Percentiles rank a stretch among this genome's conserved stretches.
These are phyloP conservation scores for Thamnidium elegans DNA, from an alignment of 192 early-diverging fungal genomes.

Conservation along the genomic window DNA sequence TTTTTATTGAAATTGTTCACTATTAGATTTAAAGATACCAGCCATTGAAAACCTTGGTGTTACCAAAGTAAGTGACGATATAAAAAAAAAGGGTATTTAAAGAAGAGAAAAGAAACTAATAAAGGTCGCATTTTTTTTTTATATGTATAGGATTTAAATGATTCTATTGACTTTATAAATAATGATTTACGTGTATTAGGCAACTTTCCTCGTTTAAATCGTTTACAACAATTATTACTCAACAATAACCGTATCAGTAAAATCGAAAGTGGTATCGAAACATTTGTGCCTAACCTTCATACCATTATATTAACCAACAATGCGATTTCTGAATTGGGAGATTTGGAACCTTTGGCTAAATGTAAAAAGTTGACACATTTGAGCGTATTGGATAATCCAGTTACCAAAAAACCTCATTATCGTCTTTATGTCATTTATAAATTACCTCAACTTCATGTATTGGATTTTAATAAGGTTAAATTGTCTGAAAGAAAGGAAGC, in stretches of 20 bases:
- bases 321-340: slow-evolving; percentile 75
- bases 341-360: slow-evolving; percentile 70
- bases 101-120: not conserved
- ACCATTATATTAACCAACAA: slow-evolving; percentile 90
- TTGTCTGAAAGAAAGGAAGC: slow-evolving; percentile 80
- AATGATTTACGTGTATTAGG: slow-evolving; percentile 85
- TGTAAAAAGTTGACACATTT: slow-evolving; percentile 53
- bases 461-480: slow-evolving; percentile 84
- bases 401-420: slow-evolving; percentile 78
- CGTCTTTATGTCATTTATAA: slow-evolving; percentile 82
- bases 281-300: slow-evolving; percentile 72
- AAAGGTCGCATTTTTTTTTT: not conserved
- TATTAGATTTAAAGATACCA: slow-evolving; percentile 77
- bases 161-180: slow-evolving; percentile 88
- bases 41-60: slow-evolving; percentile 94
- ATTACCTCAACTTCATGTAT: slow-evolving; percentile 69
- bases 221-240: slow-evolving; percentile 73
- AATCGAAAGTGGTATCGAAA: slow-evolving; percentile 66
- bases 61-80: slow-evolving; percentile 64
- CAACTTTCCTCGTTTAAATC: slow-evolving; percentile 81
- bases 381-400: slow-evolving; percentile 88
- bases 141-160: slow-evolving; percentile 75
- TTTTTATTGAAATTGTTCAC: slow-evolving; percentile 2
- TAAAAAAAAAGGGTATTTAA: not conserved
- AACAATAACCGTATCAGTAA: slow-evolving; percentile 87